Evolutionary conservation across 495 filamentous ascomycete genomes (phyloP).

Genomic region (Lichenothelia convexa): DNA sequence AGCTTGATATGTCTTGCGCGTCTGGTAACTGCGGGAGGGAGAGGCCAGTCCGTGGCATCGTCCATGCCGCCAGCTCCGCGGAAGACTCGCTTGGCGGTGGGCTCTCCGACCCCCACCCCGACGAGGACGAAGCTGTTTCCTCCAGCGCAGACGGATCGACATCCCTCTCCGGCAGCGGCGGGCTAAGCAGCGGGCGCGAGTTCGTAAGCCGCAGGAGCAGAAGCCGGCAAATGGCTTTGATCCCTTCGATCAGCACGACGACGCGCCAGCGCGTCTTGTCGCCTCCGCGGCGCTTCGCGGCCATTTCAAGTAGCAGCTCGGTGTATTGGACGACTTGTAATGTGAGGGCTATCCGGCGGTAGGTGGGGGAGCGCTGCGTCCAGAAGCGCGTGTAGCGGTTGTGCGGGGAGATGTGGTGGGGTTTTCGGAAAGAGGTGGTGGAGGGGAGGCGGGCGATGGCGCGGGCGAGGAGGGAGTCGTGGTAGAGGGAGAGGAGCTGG

Average conservation of each 20-base stretch:
- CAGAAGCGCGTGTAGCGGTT: conserved; percentile 83
- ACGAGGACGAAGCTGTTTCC: conserved; percentile 29
- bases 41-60: conserved; percentile 87
- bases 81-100: conserved; percentile 25
- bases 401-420: conserved; percentile 52
- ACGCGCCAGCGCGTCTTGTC: conserved; percentile 77
- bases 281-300: conserved; percentile 66
- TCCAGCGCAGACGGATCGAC: conserved; percentile 44
- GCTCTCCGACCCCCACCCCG: conserved; percentile 4
- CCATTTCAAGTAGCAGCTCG: conserved; percentile 71
- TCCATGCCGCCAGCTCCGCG: conserved; percentile 42
- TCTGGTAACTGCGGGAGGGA: conserved; percentile 65
- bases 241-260: conserved; percentile 65
- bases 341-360: conserved; percentile 56
- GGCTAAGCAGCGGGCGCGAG: conserved; percentile 65
- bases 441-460: conserved; percentile 31
- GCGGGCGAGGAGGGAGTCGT: conserved; percentile 70
- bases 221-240: conserved; percentile 76
- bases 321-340: conserved; percentile 86
- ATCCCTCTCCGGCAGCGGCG: conserved; percentile 74
- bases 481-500: conserved; percentile 81
- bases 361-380: conserved; percentile 54
- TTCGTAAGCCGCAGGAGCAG: conserved; percentile 70
- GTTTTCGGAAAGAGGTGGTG: too few species aligned
- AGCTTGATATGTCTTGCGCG: conserved; percentile 59